These are phyloP conservation scores for Forsythia viridissima DNA, from an alignment of 257 asterid genomes.

Conservation along the genomic window DNA sequence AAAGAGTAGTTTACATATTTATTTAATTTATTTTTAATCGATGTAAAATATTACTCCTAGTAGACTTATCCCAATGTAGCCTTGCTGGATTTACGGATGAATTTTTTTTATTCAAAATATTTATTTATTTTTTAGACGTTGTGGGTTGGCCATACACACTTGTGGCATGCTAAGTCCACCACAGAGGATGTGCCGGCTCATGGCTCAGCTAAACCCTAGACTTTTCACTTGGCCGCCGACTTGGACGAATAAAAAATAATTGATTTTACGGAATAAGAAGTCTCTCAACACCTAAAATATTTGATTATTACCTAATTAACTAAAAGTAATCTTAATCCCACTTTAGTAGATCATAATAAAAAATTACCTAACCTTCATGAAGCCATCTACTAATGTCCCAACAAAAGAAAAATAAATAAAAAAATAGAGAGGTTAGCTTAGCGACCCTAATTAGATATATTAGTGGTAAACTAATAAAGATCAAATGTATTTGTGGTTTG, in stretches of 20 bases:
- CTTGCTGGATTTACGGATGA: no score
- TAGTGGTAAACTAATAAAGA: conserved; percentile 3
- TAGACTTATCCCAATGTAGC: no score
- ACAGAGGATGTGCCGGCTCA: no score
- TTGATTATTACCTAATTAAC: background rate
- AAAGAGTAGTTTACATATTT: no score
- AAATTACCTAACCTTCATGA: conserved; percentile 18
- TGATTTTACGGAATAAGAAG: background rate
- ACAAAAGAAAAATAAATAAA: conserved; percentile 9
- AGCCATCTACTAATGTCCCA: background rate
- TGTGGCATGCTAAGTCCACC: no score
- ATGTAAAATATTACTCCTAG: no score
- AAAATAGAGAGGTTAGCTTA: conserved; percentile 17
- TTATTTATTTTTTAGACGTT: no score
- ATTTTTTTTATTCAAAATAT: no score
- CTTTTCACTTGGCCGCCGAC: background rate
- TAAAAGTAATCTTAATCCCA: background rate
- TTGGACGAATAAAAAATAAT: background rate
- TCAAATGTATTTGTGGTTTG: conserved; percentile 22
- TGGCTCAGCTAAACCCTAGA: background rate
- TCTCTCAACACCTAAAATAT: conserved; percentile 14
- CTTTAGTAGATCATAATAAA: background rate
- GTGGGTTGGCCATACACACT: no score
- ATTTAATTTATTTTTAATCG: no score
- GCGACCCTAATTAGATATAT: conserved; percentile 21